Percentiles rank a stretch among this genome's conserved stretches.
phyloP scores from a whole-genome alignment of 306 rosid genomes.

The Rubus parviflorus region DNA sequence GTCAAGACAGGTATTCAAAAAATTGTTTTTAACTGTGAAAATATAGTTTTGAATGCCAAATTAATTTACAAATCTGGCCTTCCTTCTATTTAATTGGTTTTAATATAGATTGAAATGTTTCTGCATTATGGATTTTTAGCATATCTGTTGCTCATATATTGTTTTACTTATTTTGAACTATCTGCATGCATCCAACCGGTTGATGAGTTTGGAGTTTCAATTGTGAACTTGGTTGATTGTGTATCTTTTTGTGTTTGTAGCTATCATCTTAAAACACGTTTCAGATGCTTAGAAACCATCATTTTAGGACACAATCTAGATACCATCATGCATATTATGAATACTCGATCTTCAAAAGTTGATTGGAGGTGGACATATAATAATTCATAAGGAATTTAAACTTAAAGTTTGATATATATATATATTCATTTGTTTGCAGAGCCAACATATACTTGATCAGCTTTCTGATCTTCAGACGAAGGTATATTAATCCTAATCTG shows the following conservation, averaged over 20 bases:
- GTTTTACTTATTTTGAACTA: neutral
- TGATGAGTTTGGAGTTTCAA: neutral
- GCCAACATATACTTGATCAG: slow-evolving; percentile 58
- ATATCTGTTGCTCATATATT: neutral
- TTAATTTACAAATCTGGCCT: too few relatives aligned
- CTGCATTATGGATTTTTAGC: too few relatives aligned
- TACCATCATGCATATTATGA: neutral
- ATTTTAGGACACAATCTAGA: neutral
- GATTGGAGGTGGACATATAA: too few relatives aligned
- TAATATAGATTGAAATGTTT: too few relatives aligned
- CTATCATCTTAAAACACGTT: neutral
- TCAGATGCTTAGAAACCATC: neutral
- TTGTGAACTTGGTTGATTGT: neutral
- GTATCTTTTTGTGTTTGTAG: neutral
- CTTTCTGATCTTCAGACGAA: slow-evolving; percentile 55
- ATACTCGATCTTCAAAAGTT: neutral
- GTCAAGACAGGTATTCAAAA: slow-evolving; percentile 62
- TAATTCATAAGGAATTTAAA: too few relatives aligned
- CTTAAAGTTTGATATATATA: neutral
- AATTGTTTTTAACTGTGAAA: neutral
- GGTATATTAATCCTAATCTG: slow-evolving; percentile 34
- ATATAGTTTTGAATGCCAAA: neutral
- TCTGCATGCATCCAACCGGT: neutral
- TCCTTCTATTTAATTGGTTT: too few relatives aligned
- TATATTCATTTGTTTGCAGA: slow-evolving; percentile 37